Evolutionary conservation across 345 rosid genomes (phyloP).

Genomic region (Moringa oleifera): DNA sequence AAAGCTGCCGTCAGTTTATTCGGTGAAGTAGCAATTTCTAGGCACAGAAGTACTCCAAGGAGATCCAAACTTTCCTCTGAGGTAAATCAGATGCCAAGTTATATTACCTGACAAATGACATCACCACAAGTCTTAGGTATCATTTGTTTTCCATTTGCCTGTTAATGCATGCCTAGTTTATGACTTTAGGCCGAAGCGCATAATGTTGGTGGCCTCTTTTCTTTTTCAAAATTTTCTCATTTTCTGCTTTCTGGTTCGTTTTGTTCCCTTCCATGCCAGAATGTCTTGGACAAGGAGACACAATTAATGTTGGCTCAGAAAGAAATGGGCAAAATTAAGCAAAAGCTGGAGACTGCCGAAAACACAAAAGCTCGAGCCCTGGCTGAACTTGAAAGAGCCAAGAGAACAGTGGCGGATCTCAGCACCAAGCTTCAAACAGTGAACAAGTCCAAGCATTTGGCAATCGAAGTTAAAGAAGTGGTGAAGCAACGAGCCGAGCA

Average conservation of each 20-base stretch:
- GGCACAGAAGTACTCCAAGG: conserved; percentile 31
- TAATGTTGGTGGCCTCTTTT: too few species aligned
- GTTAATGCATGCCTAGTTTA: too few species aligned
- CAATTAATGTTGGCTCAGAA: conserved; percentile 46
- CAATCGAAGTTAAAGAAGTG: conserved; percentile 40
- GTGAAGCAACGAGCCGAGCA: conserved; percentile 41
- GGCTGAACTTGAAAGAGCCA: conserved; percentile 49
- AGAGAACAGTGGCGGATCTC: conserved; percentile 38
- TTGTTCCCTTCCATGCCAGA: too few species aligned
- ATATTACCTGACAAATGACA: too few species aligned
- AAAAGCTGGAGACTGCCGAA: conserved; percentile 37
- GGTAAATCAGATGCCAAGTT: too few species aligned
- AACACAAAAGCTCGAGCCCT: conserved; percentile 36
- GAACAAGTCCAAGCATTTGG: conserved; percentile 34
- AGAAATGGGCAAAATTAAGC: conserved; percentile 37
- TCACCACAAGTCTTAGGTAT: too few species aligned
- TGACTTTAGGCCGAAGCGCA: too few species aligned
- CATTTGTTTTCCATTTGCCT: too few species aligned
- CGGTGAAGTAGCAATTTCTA: conserved; percentile 59
- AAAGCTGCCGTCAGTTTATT: conserved; percentile 89
- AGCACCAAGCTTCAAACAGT: conserved; percentile 31
- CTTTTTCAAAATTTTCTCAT: too few species aligned
- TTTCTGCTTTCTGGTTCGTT: too few species aligned
- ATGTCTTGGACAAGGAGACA: conserved; percentile 55
- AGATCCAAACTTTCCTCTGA: conserved; percentile 39